Conservation (phyloP, 2,329 filamentous ascomycete genomes). For the Dryadomyces quercivorus region DNA sequence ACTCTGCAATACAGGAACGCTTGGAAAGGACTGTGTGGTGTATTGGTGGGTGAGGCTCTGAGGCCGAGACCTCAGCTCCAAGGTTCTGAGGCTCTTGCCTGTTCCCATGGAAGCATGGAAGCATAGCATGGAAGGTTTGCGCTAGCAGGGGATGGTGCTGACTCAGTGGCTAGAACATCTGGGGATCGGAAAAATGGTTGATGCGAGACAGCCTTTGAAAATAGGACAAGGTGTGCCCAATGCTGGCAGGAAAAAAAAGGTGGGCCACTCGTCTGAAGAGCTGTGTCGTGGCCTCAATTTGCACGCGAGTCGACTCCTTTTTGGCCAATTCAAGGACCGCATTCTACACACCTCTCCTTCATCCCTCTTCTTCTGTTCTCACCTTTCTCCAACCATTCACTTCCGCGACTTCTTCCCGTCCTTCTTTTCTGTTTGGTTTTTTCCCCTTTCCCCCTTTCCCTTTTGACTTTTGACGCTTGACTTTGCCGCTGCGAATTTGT, state of each 20-base stretch:
- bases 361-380: background rate
- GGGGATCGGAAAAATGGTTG: background rate
- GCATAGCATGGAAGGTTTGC: no score
- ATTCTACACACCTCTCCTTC: background rate
- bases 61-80: no score
- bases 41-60: no score
- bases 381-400: background rate
- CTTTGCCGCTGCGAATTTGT: background rate
- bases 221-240: background rate
- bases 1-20: no score
- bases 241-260: background rate
- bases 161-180: no score
- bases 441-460: background rate
- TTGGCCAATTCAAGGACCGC: background rate
- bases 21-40: no score
- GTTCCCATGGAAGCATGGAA: no score
- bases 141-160: no score
- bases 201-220: background rate
- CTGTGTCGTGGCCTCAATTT: slow-evolving; percentile 11
- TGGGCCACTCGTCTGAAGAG: background rate
- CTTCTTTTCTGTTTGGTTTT: background rate
- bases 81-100: no score
- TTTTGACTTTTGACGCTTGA: no score
- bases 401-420: background rate
- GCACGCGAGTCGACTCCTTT: slow-evolving; percentile 5